Base-by-base conservation (phyloP, 2,329 filamentous ascomycete genomes). In the Talaromyces albobiverticillius region DNA sequence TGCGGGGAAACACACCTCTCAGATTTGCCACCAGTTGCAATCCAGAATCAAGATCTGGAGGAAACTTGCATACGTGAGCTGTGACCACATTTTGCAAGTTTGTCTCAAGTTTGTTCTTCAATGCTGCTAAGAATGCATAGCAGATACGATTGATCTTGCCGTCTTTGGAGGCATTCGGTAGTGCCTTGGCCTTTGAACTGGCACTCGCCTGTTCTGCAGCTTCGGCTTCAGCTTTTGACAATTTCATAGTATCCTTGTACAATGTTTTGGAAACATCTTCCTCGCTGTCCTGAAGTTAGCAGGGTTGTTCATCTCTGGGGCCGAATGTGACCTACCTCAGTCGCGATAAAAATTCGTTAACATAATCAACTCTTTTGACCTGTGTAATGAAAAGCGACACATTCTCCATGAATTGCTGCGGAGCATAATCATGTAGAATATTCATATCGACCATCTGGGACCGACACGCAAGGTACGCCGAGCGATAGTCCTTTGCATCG, bases 391-490 rank as follows among this genome's bases (percentile, higher is more conserved):
- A 95, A 0, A 89, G 71, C 0, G 80, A 78, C 10, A 96, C 82
- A 60, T 86, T 89, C 3, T 80, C 76, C 68, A 96, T 80, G 67
- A 99, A 96, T 61, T 95, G 89, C 34, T 85, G 80, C 0, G 93
- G 90, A n/a, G 85, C 85, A 71, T 97, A 90, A 66, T 99, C 94
- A 65, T 95, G 93, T 2, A 99, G 77, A 57, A 99, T 93, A 66
- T 99, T 99, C 88, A 97, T 92, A 66, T 99, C 94, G 1, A 99
- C 94, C 61, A 95, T 84, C 68, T 99, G 95, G 20, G 86, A 93
- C 48, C 94, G 85, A 68, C 94, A 97, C 58, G 90, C 87, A 20
- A 88, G 77, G 67, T 96, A 99, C 0, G 94, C 94, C 49, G 83
- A 84, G 46, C 82, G 83, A 66, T 96, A 99, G 63, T 94, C 84